Base-by-base conservation (phyloP, 345 rosid species). In the Syzygium grande region DNA sequence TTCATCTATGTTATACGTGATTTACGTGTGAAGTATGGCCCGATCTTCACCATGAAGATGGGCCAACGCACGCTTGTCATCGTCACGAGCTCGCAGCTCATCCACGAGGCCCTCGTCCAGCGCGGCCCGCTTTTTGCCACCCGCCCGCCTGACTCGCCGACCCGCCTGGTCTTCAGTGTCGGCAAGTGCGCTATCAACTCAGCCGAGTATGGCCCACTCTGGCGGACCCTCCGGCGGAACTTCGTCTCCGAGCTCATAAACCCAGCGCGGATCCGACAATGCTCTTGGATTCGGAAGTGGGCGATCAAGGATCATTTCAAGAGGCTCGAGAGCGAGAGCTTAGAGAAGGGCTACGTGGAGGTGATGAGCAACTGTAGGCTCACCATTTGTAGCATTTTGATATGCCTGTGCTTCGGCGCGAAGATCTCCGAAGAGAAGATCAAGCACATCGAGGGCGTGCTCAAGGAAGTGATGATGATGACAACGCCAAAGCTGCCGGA, bases 161-260 rank as follows among this genome's bases (percentile, higher is more conserved):
- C 96, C 91, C 93, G 98, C 19, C 91, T 94, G 19, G 87, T 97
- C 68, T 97, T 97, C 92, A 96, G 99, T 15, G 94, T 97, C 29
- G 98, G 98, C 23, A 97, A 96, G 85, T 96, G 98, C 83, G 98
- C 99, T 84, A 93, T 98, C 87, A 96, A 96, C 94, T 98, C 99
- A 1, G 97, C 98, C 6, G 95, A 90, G 87, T 98, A 98, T 29
- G 99, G 98, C 9, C 94, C 96, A 5, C 92, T 98, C 17, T 98
- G 99, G 98, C 89, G 98, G 56, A 89, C 93, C 52, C 90, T 98
- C 34, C 90, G 99, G 89, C 91, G 93, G 89, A 98, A 98, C 91
- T 94, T 98, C 52, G 99, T 96, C n/a, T 91, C 98, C 0, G 99
- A 96, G 93, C 85, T 98, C 23, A 94, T 95, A 30, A 96, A 86